These are phyloP conservation scores for Neocucurbitaria cava DNA, from an alignment of 2,329 filamentous ascomycete genomes.

Conservation along the genomic window DNA sequence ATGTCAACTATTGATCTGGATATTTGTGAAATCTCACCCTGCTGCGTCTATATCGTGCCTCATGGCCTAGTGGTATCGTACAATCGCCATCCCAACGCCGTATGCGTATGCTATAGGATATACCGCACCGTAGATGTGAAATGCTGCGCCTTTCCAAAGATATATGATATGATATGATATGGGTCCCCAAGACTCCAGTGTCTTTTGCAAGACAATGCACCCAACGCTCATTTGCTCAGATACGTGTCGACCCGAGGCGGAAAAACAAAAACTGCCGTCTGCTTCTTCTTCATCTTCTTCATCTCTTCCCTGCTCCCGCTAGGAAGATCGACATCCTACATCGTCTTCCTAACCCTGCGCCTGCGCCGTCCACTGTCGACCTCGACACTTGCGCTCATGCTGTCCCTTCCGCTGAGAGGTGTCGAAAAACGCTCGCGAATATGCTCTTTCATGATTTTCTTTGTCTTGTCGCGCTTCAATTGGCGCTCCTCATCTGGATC, in stretches of 20 bases:
- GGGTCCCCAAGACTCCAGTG: not conserved
- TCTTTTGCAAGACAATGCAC: not conserved
- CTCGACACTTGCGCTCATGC: slow-evolving; percentile 32
- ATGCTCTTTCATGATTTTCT: slow-evolving; percentile 29
- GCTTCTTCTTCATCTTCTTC: not conserved
- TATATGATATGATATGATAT: not conserved
- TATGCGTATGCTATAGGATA: not conserved
- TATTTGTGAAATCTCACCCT: not conserved
- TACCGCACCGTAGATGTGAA: not conserved
- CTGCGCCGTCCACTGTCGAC: slow-evolving; percentile 30
- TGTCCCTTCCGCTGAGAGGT: slow-evolving; percentile 34
- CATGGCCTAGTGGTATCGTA: not conserved
- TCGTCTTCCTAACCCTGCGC: slow-evolving; percentile 37
- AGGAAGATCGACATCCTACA: slow-evolving; percentile 24
- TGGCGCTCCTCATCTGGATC: slow-evolving; percentile 68
- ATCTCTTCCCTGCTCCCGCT: not conserved
- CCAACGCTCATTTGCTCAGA: not conserved
- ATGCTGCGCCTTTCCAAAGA: not conserved
- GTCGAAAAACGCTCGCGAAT: slow-evolving; percentile 37
- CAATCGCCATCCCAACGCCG: not conserved
- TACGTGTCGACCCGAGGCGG: not conserved
- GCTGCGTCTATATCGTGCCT: not conserved
- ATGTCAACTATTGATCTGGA: not conserved
- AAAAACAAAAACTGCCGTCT: not conserved
- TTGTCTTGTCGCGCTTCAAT: slow-evolving; percentile 39